Conservation (phyloP, 2,329 filamentous ascomycete genomes). For the Teratosphaeria epicoccoides region DNA sequence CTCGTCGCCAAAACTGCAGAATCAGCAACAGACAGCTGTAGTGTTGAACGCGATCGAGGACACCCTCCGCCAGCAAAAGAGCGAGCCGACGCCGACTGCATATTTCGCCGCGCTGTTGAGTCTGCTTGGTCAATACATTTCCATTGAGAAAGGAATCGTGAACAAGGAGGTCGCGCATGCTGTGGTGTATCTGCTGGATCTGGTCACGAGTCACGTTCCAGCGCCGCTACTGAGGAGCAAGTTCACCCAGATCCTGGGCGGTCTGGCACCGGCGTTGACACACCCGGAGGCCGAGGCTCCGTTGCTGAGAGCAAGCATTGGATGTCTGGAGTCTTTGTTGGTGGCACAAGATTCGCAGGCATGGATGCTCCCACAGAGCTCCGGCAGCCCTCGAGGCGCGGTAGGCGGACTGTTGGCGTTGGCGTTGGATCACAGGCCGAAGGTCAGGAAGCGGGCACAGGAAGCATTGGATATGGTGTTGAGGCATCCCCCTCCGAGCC, state of each 20-base stretch:
- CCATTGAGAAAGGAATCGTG: conserved; percentile 49
- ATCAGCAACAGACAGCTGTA: conserved; percentile 80
- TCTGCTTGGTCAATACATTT: conserved; percentile 67
- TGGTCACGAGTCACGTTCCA: conserved; percentile 76
- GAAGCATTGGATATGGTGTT: conserved; percentile 79
- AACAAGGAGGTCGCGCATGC: conserved; percentile 77
- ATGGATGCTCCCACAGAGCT: conserved; percentile 75
- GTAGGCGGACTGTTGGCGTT: conserved; percentile 77
- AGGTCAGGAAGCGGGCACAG: conserved; percentile 86
- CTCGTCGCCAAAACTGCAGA: conserved; percentile 81
- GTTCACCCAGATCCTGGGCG: conserved; percentile 83
- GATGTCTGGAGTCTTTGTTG: conserved; percentile 84
- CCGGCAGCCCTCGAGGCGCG: conserved; percentile 77
- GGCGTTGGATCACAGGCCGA: conserved; percentile 76
- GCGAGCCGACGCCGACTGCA: conserved; percentile 70
- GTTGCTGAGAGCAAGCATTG: conserved; percentile 76
- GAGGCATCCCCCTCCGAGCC: conserved; percentile 76
- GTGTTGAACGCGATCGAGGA: conserved; percentile 87
- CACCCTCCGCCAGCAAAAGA: conserved; percentile 79
- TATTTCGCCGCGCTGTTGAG: conserved; percentile 95
- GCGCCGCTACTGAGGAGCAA: conserved; percentile 82
- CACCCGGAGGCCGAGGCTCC: conserved; percentile 76
- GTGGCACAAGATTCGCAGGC: conserved; percentile 76
- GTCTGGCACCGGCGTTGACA: conserved; percentile 73
- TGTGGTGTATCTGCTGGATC: conserved; percentile 89